Conservation (phyloP, 1,284 basidiomycete genomes). For the Puccinia triticina region DNA sequence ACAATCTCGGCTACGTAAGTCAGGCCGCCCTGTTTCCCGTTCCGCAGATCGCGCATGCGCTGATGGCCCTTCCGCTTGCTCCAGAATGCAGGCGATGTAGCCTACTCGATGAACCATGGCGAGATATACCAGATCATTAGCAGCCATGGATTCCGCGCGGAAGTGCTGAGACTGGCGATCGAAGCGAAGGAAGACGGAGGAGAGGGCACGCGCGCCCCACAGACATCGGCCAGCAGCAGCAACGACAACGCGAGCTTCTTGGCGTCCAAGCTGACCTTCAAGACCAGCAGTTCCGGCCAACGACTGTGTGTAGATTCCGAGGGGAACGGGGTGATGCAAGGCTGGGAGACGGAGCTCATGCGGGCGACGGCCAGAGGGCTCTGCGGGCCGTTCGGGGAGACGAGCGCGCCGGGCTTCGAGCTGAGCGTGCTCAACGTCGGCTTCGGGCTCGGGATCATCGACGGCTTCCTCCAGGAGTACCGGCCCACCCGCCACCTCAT, state of each 20-base stretch:
- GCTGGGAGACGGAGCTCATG: slow-evolving; percentile 48
- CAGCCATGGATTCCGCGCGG: slow-evolving; percentile 73
- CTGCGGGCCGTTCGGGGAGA: neutral
- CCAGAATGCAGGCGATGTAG: slow-evolving; percentile 86
- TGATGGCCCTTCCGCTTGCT: no score
- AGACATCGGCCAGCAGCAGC: slow-evolving; percentile 71
- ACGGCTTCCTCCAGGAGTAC: slow-evolving; percentile 32
- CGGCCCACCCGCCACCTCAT: slow-evolving; percentile 77
- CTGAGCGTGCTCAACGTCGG: slow-evolving; percentile 43
- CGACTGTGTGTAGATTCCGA: slow-evolving; percentile 39
- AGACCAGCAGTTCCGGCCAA: slow-evolving; percentile 29
- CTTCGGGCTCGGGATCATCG: slow-evolving; percentile 42
- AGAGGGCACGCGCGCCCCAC: slow-evolving; percentile 62
- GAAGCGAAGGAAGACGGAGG: slow-evolving; percentile 52
- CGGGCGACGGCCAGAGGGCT: slow-evolving; percentile 7
- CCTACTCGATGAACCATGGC: slow-evolving; percentile 77
- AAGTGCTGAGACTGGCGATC: slow-evolving; percentile 62
- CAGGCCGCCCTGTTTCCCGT: no score
- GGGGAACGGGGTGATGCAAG: slow-evolving; percentile 50
- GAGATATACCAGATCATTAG: slow-evolving; percentile 75
- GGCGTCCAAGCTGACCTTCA: slow-evolving; percentile 70
- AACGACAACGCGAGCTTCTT: slow-evolving; percentile 78
- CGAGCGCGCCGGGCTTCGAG: neutral
- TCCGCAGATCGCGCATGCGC: no score
- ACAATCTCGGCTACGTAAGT: slow-evolving; percentile 41